Conservation (phyloP, 257 asterid genomes). For the Solanum pennellii region DNA sequence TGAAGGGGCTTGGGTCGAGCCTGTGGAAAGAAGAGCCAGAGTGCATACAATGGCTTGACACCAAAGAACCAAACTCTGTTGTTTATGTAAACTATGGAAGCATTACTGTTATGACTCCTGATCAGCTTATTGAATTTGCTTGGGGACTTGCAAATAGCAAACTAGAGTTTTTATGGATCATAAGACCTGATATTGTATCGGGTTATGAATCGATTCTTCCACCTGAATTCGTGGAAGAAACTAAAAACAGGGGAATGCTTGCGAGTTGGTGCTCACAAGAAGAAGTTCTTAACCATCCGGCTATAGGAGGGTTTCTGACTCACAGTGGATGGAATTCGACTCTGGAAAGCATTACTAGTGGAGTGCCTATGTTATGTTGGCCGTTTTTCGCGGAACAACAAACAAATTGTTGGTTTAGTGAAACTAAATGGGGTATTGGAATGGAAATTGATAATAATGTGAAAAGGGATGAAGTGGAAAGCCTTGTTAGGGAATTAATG, state of each 20-base stretch:
- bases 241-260: background rate
- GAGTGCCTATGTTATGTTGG: background rate
- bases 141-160: background rate
- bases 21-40: background rate
- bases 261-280: background rate
- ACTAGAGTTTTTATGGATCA: background rate
- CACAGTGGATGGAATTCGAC: background rate
- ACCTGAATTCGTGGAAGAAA: background rate
- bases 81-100: constrained; percentile 1
- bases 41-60: background rate
- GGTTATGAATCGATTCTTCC: background rate
- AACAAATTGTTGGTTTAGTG: background rate
- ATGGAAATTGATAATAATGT: background rate
- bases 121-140: background rate
- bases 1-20: background rate
- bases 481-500: background rate
- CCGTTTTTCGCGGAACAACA: background rate
- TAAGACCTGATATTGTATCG: background rate
- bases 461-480: background rate
- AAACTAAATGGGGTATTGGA: background rate
- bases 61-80: background rate
- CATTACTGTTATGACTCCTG: background rate
- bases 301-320: background rate
- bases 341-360: background rate
- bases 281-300: background rate